Evolutionary conservation across 805 yeast genomes (phyloP).

Genomic region (Schwanniomyces yamadae): DNA sequence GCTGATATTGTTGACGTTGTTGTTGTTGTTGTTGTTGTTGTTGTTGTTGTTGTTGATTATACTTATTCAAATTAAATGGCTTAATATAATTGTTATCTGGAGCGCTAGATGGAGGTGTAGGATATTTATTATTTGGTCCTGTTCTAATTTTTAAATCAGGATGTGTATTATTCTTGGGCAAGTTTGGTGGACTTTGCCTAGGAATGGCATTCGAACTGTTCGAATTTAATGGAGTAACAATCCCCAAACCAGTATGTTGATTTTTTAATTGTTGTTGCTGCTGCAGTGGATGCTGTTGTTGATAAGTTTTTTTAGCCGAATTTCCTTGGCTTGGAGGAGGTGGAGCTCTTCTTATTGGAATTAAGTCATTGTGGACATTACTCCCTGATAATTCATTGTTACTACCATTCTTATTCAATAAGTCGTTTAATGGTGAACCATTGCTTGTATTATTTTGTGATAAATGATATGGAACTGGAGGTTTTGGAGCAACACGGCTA

Average conservation of each 20-base stretch:
- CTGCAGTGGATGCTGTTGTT: constrained; percentile 6
- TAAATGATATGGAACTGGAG: constrained; percentile 42
- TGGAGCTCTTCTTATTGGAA: constrained; percentile 57
- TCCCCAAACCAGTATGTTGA: constrained; percentile 24
- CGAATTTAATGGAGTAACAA: constrained; percentile 15
- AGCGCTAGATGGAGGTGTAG: constrained; percentile 18
- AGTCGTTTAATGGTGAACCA: constrained; percentile 34
- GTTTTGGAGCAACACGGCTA: constrained; percentile 41
- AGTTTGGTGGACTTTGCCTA: constrained; percentile 30
- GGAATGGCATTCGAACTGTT: constrained; percentile 19
- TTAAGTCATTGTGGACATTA: constrained; percentile 24
- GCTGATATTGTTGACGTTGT: too few species aligned
- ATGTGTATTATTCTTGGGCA: constrained; percentile 24
- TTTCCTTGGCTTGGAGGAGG: constrained; percentile 42
- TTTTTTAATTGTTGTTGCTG: constrained; percentile 8
- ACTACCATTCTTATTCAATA: constrained; percentile 21
- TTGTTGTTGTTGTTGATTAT: constrained; percentile 12
- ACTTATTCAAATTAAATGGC: constrained; percentile 18
- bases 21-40: constrained; percentile 8
- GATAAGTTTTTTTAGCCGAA: neutral
- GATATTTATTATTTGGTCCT: constrained; percentile 24
- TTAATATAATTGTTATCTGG: constrained; percentile 16
- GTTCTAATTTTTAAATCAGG: constrained; percentile 35
- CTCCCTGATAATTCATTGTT: constrained; percentile 8
- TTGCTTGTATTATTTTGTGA: constrained; percentile 16